Conservation (phyloP, 2,329 filamentous ascomycete species). For the Colletotrichum plurivorum region DNA sequence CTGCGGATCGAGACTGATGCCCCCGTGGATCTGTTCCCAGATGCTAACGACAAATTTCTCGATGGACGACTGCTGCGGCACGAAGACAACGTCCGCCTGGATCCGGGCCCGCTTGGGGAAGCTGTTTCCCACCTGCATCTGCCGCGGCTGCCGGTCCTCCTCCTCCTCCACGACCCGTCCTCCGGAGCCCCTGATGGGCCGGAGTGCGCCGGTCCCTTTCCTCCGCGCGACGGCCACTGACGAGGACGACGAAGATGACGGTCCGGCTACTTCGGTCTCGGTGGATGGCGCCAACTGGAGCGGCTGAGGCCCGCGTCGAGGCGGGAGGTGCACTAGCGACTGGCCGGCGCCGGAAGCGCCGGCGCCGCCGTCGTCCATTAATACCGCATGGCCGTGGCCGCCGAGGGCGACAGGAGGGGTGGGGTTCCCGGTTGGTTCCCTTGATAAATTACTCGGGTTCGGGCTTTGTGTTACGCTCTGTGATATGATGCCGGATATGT, state of each 20-base stretch:
- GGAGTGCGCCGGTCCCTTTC: conserved; percentile 32
- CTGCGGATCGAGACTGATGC: conserved; percentile 47
- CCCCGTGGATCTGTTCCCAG: conserved; percentile 52
- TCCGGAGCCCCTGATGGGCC: conserved; percentile 23
- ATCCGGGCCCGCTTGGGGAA: conserved; percentile 43
- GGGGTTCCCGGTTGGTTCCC: conserved; percentile 8
- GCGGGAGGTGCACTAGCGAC: conserved; percentile 22
- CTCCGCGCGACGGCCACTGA: conserved; percentile 1
- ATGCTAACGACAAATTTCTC: conserved; percentile 50
- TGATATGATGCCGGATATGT: conserved; percentile 40
- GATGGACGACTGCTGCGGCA: conserved; percentile 42
- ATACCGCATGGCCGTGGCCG: background rate
- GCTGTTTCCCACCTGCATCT: conserved; percentile 41
- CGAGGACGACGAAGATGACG: background rate
- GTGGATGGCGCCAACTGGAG: background rate
- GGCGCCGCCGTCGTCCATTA: conserved; percentile 13
- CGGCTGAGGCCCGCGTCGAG: conserved; percentile 3
- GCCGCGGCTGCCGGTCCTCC: conserved; percentile 32
- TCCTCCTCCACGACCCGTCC: conserved; percentile 32
- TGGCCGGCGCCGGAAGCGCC: conserved; percentile 22
- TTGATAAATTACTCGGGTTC: conserved; percentile 17
- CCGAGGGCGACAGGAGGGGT: conserved; percentile 4
- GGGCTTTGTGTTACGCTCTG: conserved; percentile 30
- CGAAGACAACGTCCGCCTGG: conserved; percentile 26
- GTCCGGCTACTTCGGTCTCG: conserved; percentile 4